Conservation (phyloP, 1,139 yeast genomes). For the Taphrina deformans region DNA sequence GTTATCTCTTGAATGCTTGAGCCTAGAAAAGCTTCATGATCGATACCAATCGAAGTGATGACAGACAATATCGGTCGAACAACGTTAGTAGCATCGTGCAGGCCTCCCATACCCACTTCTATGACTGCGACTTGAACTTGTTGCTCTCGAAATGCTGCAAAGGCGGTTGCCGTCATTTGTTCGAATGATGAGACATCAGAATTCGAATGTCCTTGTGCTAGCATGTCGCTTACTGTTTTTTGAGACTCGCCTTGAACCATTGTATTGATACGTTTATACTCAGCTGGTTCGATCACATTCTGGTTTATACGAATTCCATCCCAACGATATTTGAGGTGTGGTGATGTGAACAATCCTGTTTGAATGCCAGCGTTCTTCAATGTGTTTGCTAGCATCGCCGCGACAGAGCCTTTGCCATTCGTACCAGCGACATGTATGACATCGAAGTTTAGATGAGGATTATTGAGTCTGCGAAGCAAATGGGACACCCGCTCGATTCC, state of each 20-base stretch:
- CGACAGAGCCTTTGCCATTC: slow-evolving; percentile 96
- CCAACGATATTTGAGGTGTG: slow-evolving; percentile 88
- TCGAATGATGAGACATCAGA: slow-evolving; percentile 53
- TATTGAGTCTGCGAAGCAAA: slow-evolving; percentile 26
- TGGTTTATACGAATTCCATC: slow-evolving; percentile 91
- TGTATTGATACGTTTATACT: slow-evolving; percentile 60
- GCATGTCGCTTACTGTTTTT: slow-evolving; percentile 50
- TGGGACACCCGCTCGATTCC: slow-evolving; percentile 34
- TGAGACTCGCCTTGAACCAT: not conserved
- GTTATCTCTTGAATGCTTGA: slow-evolving; percentile 84
- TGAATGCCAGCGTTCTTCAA: slow-evolving; percentile 57
- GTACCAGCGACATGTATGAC: slow-evolving; percentile 95
- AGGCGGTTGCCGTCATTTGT: slow-evolving; percentile 80
- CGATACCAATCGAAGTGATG: slow-evolving; percentile 82
- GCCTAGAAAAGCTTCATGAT: slow-evolving; percentile 88
- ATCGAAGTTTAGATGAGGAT: slow-evolving; percentile 43
- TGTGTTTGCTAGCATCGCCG: slow-evolving; percentile 88
- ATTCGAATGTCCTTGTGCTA: slow-evolving; percentile 81
- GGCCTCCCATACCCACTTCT: slow-evolving; percentile 99
- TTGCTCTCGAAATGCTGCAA: slow-evolving; percentile 83
- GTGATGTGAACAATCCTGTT: slow-evolving; percentile 89
- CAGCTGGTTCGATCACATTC: slow-evolving; percentile 52
- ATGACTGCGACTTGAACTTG: slow-evolving; percentile 89
- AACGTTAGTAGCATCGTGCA: slow-evolving; percentile 89
- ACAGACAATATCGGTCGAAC: slow-evolving; percentile 85